Conservation (phyloP, 345 rosid genomes). For the Corymbia maculata region DNA sequence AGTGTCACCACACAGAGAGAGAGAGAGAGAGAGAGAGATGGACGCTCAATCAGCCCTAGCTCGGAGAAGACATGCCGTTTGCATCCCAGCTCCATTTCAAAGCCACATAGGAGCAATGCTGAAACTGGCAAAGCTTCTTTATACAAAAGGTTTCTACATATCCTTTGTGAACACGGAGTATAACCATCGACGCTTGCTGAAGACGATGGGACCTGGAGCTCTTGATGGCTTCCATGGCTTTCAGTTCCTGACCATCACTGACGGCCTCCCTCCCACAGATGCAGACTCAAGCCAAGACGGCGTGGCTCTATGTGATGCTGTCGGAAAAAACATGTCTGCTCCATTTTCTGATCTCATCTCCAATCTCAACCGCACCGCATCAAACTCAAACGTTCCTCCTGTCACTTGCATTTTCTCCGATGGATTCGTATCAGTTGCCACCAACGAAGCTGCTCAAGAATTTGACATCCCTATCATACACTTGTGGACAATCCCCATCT, state of each 20-base stretch:
- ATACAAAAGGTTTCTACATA: not conserved
- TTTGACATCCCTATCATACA: not conserved
- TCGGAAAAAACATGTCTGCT: not conserved
- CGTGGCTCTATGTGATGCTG: not conserved
- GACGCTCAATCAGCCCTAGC: not conserved
- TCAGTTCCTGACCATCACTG: not conserved
- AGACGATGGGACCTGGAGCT: not conserved
- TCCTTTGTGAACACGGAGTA: not conserved
- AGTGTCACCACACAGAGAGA: not conserved
- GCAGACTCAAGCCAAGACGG: not conserved
- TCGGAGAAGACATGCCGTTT: not conserved
- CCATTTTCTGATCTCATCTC: not conserved
- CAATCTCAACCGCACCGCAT: not conserved
- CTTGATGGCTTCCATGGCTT: not conserved
- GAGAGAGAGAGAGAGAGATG: not conserved
- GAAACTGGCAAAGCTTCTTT: constrained; percentile 1
- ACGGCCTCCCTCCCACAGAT: not conserved
- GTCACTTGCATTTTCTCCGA: not conserved
- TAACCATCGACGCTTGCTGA: not conserved
- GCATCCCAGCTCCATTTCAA: not conserved
- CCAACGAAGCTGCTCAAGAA: not conserved
- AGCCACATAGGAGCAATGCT: constrained; percentile 3
- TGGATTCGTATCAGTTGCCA: not conserved
- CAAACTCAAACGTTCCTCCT: not conserved
- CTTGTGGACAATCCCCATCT: not conserved